Base-by-base conservation (phyloP, 306 rosid species). In the Castanospermum australe region DNA sequence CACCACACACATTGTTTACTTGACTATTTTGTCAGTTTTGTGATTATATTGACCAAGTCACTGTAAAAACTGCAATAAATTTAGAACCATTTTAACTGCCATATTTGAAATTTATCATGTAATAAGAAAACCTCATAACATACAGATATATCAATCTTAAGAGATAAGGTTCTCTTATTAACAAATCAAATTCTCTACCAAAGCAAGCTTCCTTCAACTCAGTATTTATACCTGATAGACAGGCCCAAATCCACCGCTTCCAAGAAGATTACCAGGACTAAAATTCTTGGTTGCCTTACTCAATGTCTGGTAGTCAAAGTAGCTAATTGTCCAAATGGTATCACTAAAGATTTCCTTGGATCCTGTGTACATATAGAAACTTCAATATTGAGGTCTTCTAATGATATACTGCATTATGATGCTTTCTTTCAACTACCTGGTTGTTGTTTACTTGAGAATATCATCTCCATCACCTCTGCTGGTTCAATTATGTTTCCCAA, bases 181-280 rank as follows among this genome's bases (percentile, higher is more conserved):
- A 67, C 13, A 35, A 56, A 79, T 14, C 6, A 70, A 28, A 33
- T 12, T 51, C 35, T 57, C 15, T 14, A 13, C 8, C 6, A 68
- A 42, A 57, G 10, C 55, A 38, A n/a, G 66, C 25, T 66, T 4
- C 17, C 12, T 73, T 10, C 15, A 28, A 24, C 48, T 63, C 65
- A 56, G 79, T 32, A 66, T 6, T 38, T 45, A 61, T 86, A 93
- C 98, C 98, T 61, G 82, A 80, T 88, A 91, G 70, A 93, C 97
- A 65, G 97, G 95, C 33, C 98, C 98, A 70, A 90, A 93, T 73
- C 97, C 97, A 79, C 98, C 98, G 73, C 84, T 90, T 78, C 98
- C 98, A 66, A 93, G 94, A 78, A 89, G 87, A 80, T 90, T 81
- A 52, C 5, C 50, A 1, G 73, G 71, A 75, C 75, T 74, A 55